Base-by-base conservation (phyloP, 352 stramenopile species). In the Globisporangium viniferum region DNA sequence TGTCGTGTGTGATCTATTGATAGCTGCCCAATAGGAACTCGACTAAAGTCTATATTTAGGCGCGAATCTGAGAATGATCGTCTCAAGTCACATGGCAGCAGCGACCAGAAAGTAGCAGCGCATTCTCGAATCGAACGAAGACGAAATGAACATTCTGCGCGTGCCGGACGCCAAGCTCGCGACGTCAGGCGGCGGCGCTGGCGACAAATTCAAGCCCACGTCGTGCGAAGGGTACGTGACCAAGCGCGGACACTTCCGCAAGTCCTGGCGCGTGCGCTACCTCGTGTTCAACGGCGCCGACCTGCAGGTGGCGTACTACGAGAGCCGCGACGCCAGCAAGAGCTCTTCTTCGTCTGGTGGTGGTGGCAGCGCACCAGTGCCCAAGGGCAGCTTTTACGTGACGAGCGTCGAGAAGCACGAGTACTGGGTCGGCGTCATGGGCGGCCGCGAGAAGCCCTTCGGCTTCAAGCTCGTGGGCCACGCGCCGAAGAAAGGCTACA, bases 141-240 rank as follows among this genome's bases (percentile, higher is more conserved):
- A 62, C 2, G 14, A 71, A 27, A 92, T 89, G 79, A 89, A 86
- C 71, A 85, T 92, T 58, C 67, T 90, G 46, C 81, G 81, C n/a
- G 72, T 85, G 8, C 75, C 76, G 6, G 69, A 82, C 33, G 67
- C 59, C 5, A 70, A 72, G 15, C 44, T 64, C 36, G 62, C 72
- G 15, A 71, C 58, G 35, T 59, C 58, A 10, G 33, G 12, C 9
- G 61, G 72, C 10, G 29, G 8, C 5, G 62, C 69, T 14, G 29
- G 14, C 22, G 78, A 86, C 18, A 79, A 81, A 39, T 74, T 80
- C 56, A 81, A 80, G 51, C 82, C 82, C 24, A 94, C 86, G 15
- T 94, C 84, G 4, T 93, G 86, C 60, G 88, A 94, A 67, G 88
- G 88, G 58, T 95, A 95, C 71, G 86, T 95, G 63, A 95, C 82